Percentiles rank a stretch among this genome's conserved stretches.
phyloP scores from a whole-genome alignment of 441 rosid species.

The Brassica balearica region DNA sequence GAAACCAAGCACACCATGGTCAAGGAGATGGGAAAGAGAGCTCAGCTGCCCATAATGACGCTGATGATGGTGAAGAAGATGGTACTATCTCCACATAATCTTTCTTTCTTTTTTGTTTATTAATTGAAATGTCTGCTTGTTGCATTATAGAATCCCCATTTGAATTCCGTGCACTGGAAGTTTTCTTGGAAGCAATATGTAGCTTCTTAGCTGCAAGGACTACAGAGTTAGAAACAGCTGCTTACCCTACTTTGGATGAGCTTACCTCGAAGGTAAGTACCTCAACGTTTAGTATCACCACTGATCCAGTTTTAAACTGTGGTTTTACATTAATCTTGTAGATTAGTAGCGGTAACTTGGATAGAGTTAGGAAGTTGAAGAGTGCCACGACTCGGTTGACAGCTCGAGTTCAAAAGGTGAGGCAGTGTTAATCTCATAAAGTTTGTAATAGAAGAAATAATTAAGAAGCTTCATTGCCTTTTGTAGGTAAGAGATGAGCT shows the following conservation, averaged over 20 bases:
- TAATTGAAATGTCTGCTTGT: constrained; percentile 10
- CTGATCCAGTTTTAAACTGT: constrained; percentile 9
- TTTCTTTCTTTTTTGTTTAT: constrained; percentile 7
- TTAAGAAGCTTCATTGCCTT: constrained; percentile 5
- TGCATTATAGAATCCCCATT: constrained; percentile 82
- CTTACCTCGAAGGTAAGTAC: constrained; percentile 83
- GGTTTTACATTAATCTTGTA: constrained; percentile 42
- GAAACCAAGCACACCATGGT: constrained; percentile 41
- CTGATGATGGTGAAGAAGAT: constrained; percentile 84
- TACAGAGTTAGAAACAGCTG: constrained; percentile 84
- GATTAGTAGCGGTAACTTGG: constrained; percentile 96
- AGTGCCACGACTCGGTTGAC: constrained; percentile 96
- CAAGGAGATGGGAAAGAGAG: constrained; percentile 65
- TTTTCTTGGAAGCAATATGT: constrained; percentile 95
- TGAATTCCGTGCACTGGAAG: constrained; percentile 93
- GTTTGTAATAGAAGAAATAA: neutral
- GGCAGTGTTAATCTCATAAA: neutral
- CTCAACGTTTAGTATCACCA: neutral
- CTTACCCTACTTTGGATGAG: constrained; percentile 96
- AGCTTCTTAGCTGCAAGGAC: constrained; percentile 94
- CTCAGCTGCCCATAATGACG: constrained; percentile 55
- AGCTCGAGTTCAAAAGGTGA: constrained; percentile 95
- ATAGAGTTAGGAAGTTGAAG: constrained; percentile 94
- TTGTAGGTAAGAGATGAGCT: constrained; percentile 95
- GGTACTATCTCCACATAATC: constrained; percentile 50